Evolutionary conservation across 73 alveolate species (phyloP), one percentile per base, ranked within the genome.

Genomic region (Durusdinium trenchii): DNA sequence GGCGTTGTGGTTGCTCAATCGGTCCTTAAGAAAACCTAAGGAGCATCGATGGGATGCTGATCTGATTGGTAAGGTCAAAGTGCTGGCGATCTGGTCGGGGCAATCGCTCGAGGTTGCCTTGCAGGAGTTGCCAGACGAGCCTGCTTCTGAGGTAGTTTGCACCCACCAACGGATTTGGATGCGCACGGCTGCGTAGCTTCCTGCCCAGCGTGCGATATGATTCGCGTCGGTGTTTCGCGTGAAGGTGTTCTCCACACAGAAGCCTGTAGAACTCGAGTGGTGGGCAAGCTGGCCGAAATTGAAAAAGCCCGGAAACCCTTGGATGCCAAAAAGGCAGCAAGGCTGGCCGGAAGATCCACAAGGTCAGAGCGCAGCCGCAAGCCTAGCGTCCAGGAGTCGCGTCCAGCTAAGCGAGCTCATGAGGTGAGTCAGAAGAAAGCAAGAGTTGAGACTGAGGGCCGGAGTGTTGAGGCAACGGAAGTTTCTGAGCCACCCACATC

Each of bases 171-270:
- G 32, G 91, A 81, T 46, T 64, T 81, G 52, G 67, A 81, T 6
- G 23, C 26, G 38, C 64, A 81, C 9, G 91, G 91, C 69, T 81
- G 46, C 69, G 46, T 64, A 5, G 64, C 60, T 6, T 43, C 67
- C 0, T 81, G 91, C 20, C 67, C 64, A 12, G 91, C 91, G 28
- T 81, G 91, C 9, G 91, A 45, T 30, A 18, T 81, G 43, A 43
- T 81, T 43, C 91, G 91, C 3, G 43, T 6, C 23, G 91, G 91
- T 40, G 54, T 48, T 46, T 20, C 67, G 1, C 35, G 91, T 2
- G 91, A 43, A 28, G 91, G 91, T 43, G 91, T 81, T 20, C 35
- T 12, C 67, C 91, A 81, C 91, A 81, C 69, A 28, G 91, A 81
- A 43, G 23, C 46, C 43, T 81, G 91, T 43, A 3, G 91, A 0